Evolutionary conservation across 768 basidiomycete species (phyloP), one percentile per base, ranked within the genome.

Genomic region (Amyloporia xantha): DNA sequence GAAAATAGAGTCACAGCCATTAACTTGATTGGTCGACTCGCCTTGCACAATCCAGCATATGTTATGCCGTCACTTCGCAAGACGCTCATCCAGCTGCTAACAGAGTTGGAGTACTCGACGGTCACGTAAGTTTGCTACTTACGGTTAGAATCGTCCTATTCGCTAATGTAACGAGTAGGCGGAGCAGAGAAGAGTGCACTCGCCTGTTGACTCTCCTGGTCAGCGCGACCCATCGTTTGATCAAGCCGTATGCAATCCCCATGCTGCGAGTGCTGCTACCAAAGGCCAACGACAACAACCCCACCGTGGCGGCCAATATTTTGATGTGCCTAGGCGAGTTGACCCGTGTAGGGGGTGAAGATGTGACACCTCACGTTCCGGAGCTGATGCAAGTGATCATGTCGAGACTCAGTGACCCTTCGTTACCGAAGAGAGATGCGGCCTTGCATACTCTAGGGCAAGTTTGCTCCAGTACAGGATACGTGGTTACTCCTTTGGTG

Each of bases 41-140:
- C 94, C 2, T 81, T 83, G 57, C 90, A 95, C 66, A 99, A 99
- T 60, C 96, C 96, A 0, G 96, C 96, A 13, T 96, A 97, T 70
- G 93, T 99, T 17, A 97, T 99, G 87, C 95, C 96, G 7, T 92
- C 91, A 3, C 72, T 99, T 20, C 79, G 96, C 41, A 98, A 98
- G 66, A 85, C 93, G 1, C 73, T 99, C 50, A 96, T 98, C 48
- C 95, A 98, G 62, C 77, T 99, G 5, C 72, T 99, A 50, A 98
- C 96, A 0, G 96, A 98, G 68, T 71, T 99, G 30, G 94, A 98
- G 68, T 98, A 97, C 61, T 91, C 93, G 3, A 93, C 89, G 2
- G 83, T 92, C 44, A 73, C 72, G 83, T 86, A 68, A 71, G 92
- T 82, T 48, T 10, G 9, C 12, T 33, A 19, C 9, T 26, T 21